Percentiles rank a stretch among this genome's conserved stretches.
Evolutionary conservation across 345 rosid genomes (phyloP).

Genomic region (Cardiospermum halicacabum): DNA sequence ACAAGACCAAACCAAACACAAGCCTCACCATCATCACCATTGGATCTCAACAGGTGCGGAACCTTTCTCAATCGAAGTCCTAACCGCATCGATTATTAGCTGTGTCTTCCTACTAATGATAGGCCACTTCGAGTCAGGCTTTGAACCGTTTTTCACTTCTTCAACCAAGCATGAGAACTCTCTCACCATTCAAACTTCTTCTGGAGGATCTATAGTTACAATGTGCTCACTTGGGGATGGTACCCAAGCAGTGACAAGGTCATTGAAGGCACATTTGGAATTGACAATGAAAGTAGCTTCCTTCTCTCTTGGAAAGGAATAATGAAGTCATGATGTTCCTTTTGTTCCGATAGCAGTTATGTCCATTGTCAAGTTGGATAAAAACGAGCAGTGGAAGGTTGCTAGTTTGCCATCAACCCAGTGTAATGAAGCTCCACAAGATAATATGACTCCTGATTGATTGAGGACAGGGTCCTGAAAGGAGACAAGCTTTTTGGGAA

Average conservation of each 20-base stretch:
- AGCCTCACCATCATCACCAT: background rate
- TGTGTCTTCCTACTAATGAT: conserved; percentile 67
- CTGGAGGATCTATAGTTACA: conserved; percentile 48
- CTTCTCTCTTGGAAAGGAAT: conserved; percentile 62
- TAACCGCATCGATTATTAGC: conserved; percentile 63
- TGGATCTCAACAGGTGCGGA: conserved; percentile 35
- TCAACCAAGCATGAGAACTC: conserved; percentile 65
- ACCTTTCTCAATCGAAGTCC: conserved; percentile 49
- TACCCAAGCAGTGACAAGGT: conserved; percentile 44
- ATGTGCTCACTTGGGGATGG: conserved; percentile 38
- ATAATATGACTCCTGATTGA: conserved; percentile 57
- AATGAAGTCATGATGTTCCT: conserved; percentile 66
- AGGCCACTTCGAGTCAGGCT: conserved; percentile 66
- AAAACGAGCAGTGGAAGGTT: conserved; percentile 68
- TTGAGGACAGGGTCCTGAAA: conserved; percentile 43
- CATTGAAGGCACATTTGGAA: conserved; percentile 47
- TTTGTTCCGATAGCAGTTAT: conserved; percentile 65
- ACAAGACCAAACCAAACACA: background rate
- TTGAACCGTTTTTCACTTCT: conserved; percentile 49
- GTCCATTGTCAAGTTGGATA: conserved; percentile 67
- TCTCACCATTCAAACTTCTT: conserved; percentile 74
- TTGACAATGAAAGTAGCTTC: conserved; percentile 43
- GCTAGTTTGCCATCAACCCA: conserved; percentile 68
- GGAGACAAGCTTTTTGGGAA: conserved; percentile 56
- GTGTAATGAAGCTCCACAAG: conserved; percentile 60